Base-by-base conservation (phyloP, 2,329 filamentous ascomycete genomes). In the Sclerotinia borealis region DNA sequence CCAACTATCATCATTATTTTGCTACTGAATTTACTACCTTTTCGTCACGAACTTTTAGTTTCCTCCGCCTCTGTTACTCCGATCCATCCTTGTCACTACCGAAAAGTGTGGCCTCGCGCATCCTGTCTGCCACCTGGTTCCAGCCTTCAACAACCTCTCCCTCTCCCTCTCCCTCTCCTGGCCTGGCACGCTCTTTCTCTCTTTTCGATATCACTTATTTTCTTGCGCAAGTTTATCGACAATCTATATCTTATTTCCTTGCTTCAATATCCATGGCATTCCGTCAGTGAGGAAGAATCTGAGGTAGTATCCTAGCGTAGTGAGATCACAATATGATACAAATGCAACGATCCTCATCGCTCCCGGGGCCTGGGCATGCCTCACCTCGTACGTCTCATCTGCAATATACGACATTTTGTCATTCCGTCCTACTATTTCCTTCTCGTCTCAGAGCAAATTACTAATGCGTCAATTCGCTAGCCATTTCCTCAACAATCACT, bases 401-500 rank as follows among this genome's bases (percentile, higher is more conserved):
- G 54, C 60, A 34, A 54, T 41, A 45, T n/a, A 36, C 22, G 51
- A 41, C 17, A 31, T 37, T 48, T 41, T 59, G n/a, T 25, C 39
- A 4, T 39, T 48, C 49, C 31, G 9, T 39, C 41, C 36, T 17
- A 15, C n/a, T 47, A 17, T 49, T 29, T 25, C 19, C 19, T 48
- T 19, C 41, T 41, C 41, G 31, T 49, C 13, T 39, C 11, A 36
- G 48, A 61, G 55, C 41, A 50, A 29, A 17, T 45, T 61, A 27
- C 49, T 50, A 58, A 47, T 61, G 49, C 69, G 63, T 66, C 67
- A 34, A 48, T 25, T 54, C 48, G 55, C 39, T 68, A 85, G 83
- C 82, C 75, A 76, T 77, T 61, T 83, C 83, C 65, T 79, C 82
- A 65, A 78, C 81, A 70, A 75, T 78, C 66, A 79, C 81, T 63